phyloP scores from a whole-genome alignment of 352 stramenopile species.

The Pythium sukuiense region DNA sequence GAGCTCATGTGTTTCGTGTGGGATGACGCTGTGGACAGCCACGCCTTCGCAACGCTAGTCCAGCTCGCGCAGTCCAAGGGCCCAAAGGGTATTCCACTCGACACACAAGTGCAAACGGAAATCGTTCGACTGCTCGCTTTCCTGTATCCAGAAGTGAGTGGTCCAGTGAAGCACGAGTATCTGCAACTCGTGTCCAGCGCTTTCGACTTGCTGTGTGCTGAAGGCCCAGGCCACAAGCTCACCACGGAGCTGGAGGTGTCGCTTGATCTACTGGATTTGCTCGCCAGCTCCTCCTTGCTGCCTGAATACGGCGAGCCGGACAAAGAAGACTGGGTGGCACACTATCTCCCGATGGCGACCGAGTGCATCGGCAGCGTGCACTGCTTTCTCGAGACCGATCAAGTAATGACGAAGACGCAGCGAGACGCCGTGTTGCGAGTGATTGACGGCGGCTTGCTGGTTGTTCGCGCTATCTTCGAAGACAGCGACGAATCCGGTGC shows the following conservation, averaged over 20 bases:
- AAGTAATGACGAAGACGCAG: slow-evolving; percentile 17
- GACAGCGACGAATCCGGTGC: slow-evolving; percentile 40
- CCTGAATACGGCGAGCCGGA: slow-evolving; percentile 36
- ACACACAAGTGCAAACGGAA: slow-evolving; percentile 32
- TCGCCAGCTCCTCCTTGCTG: slow-evolving; percentile 43
- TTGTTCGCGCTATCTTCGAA: slow-evolving; percentile 57
- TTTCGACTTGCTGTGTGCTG: slow-evolving; percentile 51
- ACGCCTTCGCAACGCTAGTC: slow-evolving; percentile 40
- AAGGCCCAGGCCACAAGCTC: slow-evolving; percentile 54
- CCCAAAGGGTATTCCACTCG: slow-evolving; percentile 21
- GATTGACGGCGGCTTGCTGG: slow-evolving; percentile 56
- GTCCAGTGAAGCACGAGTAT: slow-evolving; percentile 43
- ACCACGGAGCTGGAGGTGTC: slow-evolving; percentile 39
- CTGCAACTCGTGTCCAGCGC: slow-evolving; percentile 40
- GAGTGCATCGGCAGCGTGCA: slow-evolving; percentile 69
- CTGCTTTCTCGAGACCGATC: slow-evolving; percentile 37
- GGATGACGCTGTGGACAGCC: slow-evolving; percentile 34
- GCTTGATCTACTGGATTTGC: slow-evolving; percentile 45
- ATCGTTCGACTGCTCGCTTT: slow-evolving; percentile 48
- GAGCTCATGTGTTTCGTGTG: slow-evolving; percentile 59
- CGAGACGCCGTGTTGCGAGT: slow-evolving; percentile 49
- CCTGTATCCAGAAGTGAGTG: slow-evolving; percentile 42
- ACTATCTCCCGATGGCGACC: slow-evolving; percentile 62
- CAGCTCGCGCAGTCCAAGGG: slow-evolving; percentile 33
- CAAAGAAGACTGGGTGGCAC: slow-evolving; percentile 61